These are phyloP conservation scores for Conoideocrella luteorostrata DNA, from an alignment of 2,329 filamentous ascomycete species.

Conservation along the genomic window DNA sequence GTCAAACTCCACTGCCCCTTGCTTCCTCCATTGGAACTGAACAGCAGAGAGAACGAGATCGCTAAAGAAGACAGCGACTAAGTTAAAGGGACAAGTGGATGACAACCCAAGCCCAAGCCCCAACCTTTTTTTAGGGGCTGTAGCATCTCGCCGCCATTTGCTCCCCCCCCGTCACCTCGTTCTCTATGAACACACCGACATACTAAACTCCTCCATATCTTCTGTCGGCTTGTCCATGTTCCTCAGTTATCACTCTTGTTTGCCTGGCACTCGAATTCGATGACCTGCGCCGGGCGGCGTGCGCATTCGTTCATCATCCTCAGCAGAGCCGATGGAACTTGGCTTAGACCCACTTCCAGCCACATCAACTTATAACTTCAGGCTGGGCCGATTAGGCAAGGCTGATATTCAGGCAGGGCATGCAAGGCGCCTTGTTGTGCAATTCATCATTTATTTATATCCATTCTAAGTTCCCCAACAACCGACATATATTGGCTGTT, in stretches of 20 bases:
- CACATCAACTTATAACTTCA: conserved; percentile 7
- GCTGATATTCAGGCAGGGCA: not conserved
- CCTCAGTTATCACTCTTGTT: not conserved
- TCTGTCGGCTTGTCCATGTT: not conserved
- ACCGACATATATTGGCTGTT: not conserved
- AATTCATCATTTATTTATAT: not conserved
- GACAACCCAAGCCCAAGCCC: not conserved
- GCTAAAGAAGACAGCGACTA: not conserved
- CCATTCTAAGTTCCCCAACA: not conserved
- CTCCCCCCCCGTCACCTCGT: not conserved
- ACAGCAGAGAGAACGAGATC: not conserved
- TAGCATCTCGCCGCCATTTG: conserved; percentile 2
- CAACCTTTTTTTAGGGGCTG: conserved; percentile 1
- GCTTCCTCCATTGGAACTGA: not conserved
- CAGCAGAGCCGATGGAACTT: not conserved
- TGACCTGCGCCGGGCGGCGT: conserved; percentile 1
- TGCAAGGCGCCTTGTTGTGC: not conserved
- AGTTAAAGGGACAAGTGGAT: not conserved
- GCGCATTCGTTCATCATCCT: not conserved
- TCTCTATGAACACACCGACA: not conserved
- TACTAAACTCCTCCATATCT: not conserved
- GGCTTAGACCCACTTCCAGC: conserved; percentile 7
- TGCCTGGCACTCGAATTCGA: not conserved
- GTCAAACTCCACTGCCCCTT: not conserved
- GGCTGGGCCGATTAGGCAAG: conserved; percentile 1